Base-by-base conservation (phyloP, 1,139 yeast species). In the Magnusiomyces tetraspermus region DNA sequence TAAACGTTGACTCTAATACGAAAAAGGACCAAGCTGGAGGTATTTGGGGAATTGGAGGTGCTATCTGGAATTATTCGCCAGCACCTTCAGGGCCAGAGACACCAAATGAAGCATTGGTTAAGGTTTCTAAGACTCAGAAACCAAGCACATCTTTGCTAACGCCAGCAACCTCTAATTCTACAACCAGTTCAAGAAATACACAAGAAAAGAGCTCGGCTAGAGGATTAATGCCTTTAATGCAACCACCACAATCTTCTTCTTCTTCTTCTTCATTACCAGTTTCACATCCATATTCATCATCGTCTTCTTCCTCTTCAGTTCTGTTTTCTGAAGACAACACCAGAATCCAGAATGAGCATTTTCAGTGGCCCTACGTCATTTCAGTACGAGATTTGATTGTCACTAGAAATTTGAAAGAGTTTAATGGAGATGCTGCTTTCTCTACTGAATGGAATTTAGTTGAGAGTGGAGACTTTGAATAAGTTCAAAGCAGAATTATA, bases 401-500 rank as follows among this genome's bases (percentile, higher is more conserved):
- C 44, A 62, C 63, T 13, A 63, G 61, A 45, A 53, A 53, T 44
- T 48, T 67, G 43, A 56, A 63, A 28, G 71, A 65, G 46, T 58
- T 67, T 46, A 64, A 66, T 52, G 71, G 71, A 15, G 42, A 15
- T 5, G 42, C 24, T 19, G 21, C 42, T 5, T 64, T 62, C 24
- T 60, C 66, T 1, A 67, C 67, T 6, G 72, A 69, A 53, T 69
- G 72, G 72, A 66, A 65, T 51, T 54, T 67, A 22, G 59, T 67
- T 24, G 71, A 68, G 38, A 58, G 54, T 43, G 60, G 55, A 2
- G 58, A 50, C 13, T 45, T 43, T 40, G 52, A 50, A 22, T 23
- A 38, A 15, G 17, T 28, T 11, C 11, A 28, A 28, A 11, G 11
- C 11, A 11, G 33, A 6, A 11, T 6, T 28, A 11, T n/a, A n/a